phyloP scores from a whole-genome alignment of 352 stramenopile genomes.

The Blastocystis sp. region DNA sequence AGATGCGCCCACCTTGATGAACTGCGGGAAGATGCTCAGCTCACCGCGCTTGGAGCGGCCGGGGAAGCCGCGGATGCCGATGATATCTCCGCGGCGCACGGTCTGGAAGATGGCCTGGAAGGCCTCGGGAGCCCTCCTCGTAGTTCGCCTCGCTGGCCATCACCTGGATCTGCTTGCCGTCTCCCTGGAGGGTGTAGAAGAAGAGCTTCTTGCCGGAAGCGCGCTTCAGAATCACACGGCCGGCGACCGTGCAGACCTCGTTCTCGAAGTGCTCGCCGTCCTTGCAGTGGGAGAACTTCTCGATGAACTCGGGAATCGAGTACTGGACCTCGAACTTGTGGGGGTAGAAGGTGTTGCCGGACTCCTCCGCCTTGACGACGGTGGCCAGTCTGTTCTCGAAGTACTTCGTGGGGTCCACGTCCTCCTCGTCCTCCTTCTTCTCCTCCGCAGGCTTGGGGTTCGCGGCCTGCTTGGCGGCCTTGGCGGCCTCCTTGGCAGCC shows the following conservation, averaged over 20 bases:
- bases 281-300: conserved; percentile 79
- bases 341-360: conserved; percentile 90
- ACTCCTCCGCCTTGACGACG: conserved; percentile 83
- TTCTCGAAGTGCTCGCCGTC: conserved; percentile 80
- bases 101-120: conserved; percentile 84
- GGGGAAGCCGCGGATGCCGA: conserved; percentile 86
- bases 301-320: conserved; percentile 88
- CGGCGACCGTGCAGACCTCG: conserved; percentile 84
- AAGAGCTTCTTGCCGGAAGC: conserved; percentile 90
- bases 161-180: conserved; percentile 91
- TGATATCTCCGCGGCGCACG: conserved; percentile 90
- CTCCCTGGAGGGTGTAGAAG: conserved; percentile 93
- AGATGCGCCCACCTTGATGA: conserved; percentile 74
- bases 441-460: conserved; percentile 68
- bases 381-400: conserved; percentile 89
- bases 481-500: conserved; percentile 84
- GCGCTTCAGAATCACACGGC: conserved; percentile 89
- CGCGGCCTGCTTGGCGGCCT: conserved; percentile 77
- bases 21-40: conserved; percentile 89
- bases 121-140: conserved; percentile 75
- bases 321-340: conserved; percentile 95
- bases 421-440: conserved; percentile 84
- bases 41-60: conserved; percentile 96
- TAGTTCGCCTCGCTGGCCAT: conserved; percentile 86
- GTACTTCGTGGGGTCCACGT: conserved; percentile 94